Percentiles rank a stretch among this genome's conserved stretches.
phyloP scores from a whole-genome alignment of 306 rosid species.

The Cucumis cinereus region DNA sequence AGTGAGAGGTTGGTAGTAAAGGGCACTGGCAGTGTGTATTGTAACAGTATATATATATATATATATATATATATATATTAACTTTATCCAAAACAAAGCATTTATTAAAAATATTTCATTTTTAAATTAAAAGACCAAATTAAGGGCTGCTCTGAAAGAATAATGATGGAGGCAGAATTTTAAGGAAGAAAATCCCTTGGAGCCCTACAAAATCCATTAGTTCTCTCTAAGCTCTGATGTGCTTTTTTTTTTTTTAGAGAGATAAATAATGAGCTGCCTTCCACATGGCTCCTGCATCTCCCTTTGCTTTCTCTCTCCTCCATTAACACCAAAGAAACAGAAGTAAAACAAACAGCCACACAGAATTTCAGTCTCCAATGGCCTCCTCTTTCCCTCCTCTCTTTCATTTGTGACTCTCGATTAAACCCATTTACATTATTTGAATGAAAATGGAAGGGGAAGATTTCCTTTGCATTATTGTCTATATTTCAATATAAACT shows the following conservation, averaged over 20 bases:
- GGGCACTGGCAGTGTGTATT: background rate
- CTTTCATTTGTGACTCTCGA: too few relatives aligned
- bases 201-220: constrained; percentile 80
- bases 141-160: background rate
- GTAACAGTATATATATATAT: background rate
- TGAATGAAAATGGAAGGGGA: background rate
- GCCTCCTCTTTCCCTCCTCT: background rate
- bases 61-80: too few relatives aligned
- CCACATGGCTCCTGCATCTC: constrained; percentile 51
- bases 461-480: too few relatives aligned
- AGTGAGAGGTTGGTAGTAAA: background rate
- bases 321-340: background rate
- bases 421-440: too few relatives aligned
- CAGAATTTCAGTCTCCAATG: background rate
- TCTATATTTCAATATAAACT: too few relatives aligned
- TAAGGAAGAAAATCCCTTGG: constrained; percentile 32
- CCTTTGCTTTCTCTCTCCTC: constrained; percentile 16
- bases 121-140: background rate
- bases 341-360: background rate
- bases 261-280: constrained; percentile 29
- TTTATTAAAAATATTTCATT: too few relatives aligned
- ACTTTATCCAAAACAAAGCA: background rate
- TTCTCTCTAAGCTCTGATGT: constrained; percentile 40
- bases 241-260: constrained; percentile 30
- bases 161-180: constrained; percentile 9